Conservation (phyloP, 371 early-diverging fungal genomes). For the Mortierella sp. region DNA sequence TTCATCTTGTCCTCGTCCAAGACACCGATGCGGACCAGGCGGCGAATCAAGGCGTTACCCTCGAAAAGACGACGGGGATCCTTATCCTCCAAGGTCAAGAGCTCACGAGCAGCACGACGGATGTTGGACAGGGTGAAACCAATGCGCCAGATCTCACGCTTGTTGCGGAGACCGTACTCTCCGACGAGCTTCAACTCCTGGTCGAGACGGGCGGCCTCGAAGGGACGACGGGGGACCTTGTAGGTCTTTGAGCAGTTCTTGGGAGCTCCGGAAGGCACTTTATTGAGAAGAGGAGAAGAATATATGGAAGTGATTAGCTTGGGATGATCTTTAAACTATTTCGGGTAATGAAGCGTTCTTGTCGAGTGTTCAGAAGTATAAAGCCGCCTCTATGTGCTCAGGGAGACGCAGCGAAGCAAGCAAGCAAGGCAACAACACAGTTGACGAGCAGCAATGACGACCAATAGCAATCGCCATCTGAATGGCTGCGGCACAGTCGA, state of each 20-base stretch:
- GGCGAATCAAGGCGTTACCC: constrained; percentile 99
- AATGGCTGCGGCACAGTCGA: too few relatives aligned
- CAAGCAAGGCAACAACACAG: too few relatives aligned
- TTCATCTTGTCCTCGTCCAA: constrained; percentile 97
- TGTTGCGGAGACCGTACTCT: too few relatives aligned
- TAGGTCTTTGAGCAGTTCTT: constrained; percentile 90
- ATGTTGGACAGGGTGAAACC: constrained; percentile 99
- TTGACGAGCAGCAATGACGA: too few relatives aligned
- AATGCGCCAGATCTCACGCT: too few relatives aligned
- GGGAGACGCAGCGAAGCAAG: too few relatives aligned
- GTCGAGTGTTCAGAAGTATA: background rate
- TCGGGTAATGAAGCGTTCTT: background rate
- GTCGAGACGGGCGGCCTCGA: constrained; percentile 98
- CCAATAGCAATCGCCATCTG: too few relatives aligned
- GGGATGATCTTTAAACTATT: background rate
- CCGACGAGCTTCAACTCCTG: constrained; percentile 99
- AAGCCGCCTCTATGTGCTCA: too few relatives aligned
- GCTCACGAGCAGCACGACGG: constrained; percentile 99
- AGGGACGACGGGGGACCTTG: constrained; percentile 99
- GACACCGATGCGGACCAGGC: constrained; percentile 98
- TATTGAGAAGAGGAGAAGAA: constrained; percentile 13
- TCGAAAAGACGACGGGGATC: constrained; percentile 99
- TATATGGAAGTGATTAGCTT: constrained; percentile 14
- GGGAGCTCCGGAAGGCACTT: constrained; percentile 62
- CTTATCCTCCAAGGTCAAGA: constrained; percentile 97